A percentile compares a stretch with the other conserved stretches of the same genome.
Conservation (phyloP, 441 rosid genomes). For the Erodium texanum region DNA sequence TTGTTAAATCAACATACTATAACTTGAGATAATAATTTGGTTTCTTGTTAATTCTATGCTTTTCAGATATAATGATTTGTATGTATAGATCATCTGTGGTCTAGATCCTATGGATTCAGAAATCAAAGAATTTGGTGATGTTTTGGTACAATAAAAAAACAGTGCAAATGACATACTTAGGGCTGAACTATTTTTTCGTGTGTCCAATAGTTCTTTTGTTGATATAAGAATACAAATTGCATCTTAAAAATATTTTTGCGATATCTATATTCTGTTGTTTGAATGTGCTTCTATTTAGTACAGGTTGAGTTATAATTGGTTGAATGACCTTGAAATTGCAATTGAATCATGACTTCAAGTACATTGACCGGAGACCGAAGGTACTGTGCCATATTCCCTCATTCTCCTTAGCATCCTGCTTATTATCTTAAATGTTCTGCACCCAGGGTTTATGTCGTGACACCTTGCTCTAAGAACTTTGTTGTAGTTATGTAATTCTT, state of each 20-base stretch:
- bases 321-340: constrained; percentile 41
- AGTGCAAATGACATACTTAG: too few relatives aligned
- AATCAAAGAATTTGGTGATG: background rate
- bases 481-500: background rate
- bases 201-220: too few relatives aligned
- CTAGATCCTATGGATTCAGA: background rate
- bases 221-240: too few relatives aligned
- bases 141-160: background rate
- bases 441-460: background rate
- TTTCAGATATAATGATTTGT: background rate
- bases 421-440: background rate
- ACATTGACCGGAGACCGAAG: constrained; percentile 54
- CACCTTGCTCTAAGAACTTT: background rate
- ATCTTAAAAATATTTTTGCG: background rate
- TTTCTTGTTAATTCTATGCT: background rate
- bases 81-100: background rate
- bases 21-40: background rate
- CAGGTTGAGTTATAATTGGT: constrained; percentile 22
- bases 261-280: background rate
- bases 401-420: background rate
- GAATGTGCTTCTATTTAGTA: background rate
- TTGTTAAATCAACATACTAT: background rate
- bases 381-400: constrained; percentile 22
- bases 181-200: too few relatives aligned
- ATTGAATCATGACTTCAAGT: constrained; percentile 48